These are phyloP conservation scores for Hypoxylon sp. DNA, from an alignment of 2,329 filamentous ascomycete species.

Conservation along the genomic window DNA sequence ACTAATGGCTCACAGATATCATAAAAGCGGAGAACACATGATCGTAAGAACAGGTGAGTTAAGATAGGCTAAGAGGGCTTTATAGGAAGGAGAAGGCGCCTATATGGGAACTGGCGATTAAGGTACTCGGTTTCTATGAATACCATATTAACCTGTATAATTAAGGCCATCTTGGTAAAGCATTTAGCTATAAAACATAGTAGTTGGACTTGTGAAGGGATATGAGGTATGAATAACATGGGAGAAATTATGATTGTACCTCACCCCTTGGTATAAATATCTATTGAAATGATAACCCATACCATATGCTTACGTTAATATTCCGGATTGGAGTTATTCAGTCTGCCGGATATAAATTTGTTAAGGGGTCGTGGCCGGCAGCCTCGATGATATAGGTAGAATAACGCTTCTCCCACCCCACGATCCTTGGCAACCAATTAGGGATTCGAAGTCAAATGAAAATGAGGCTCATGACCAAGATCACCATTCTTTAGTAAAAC, in stretches of 20 bases:
- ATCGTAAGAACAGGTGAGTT: too few species aligned
- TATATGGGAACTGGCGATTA: too few species aligned
- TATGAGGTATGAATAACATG: background rate
- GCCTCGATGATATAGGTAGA: background rate
- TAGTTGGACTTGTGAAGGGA: background rate
- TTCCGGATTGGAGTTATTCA: background rate
- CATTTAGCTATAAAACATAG: background rate
- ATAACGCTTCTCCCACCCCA: background rate
- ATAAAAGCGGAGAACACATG: too few species aligned
- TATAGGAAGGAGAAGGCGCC: too few species aligned
- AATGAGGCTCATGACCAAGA: background rate
- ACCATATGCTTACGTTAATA: background rate
- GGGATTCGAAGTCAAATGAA: background rate
- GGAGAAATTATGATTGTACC: background rate
- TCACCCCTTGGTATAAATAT: background rate
- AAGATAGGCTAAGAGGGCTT: too few species aligned
- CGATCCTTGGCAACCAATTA: too few species aligned
- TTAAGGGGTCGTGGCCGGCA: background rate
- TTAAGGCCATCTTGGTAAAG: too few species aligned
- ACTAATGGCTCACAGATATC: too few species aligned
- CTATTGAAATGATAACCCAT: background rate
- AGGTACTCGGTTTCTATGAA: too few species aligned
- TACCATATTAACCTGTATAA: too few species aligned
- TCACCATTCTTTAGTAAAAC: constrained; percentile 7
- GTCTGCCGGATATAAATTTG: background rate